Percentiles rank a stretch among this genome's conserved stretches.
phyloP scores from a whole-genome alignment of 2,329 filamentous ascomycete species.

The Fusarium sp. region DNA sequence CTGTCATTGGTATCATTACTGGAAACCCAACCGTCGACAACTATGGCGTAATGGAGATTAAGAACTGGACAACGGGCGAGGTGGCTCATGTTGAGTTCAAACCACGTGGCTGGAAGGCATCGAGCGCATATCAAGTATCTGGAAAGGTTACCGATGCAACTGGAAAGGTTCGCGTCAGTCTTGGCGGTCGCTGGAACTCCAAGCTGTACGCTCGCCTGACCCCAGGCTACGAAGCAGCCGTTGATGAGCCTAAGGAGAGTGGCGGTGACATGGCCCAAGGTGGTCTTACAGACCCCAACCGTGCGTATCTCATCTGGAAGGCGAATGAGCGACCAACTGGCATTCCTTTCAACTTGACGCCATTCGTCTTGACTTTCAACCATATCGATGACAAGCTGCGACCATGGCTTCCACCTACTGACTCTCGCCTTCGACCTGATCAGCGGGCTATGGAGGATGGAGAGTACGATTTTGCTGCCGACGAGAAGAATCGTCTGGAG shows the following conservation, averaged over 20 bases:
- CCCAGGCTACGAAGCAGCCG: slow-evolving; percentile 83
- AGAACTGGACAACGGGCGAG: slow-evolving; percentile 96
- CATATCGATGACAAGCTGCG: slow-evolving; percentile 85
- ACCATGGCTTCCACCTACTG: slow-evolving; percentile 86
- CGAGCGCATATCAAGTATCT: slow-evolving; percentile 86
- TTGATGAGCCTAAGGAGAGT: slow-evolving; percentile 65
- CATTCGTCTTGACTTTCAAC: slow-evolving; percentile 95
- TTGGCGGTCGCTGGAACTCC: slow-evolving; percentile 97
- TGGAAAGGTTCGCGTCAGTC: slow-evolving; percentile 85
- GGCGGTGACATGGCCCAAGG: slow-evolving; percentile 54
- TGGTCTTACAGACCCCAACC: slow-evolving; percentile 71
- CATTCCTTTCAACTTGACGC: slow-evolving; percentile 96
- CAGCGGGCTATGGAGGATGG: slow-evolving; percentile 99
- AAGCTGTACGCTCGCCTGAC: slow-evolving; percentile 95
- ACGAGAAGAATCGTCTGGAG: slow-evolving; percentile 94
- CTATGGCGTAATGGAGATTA: slow-evolving; percentile 96
- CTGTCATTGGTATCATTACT: slow-evolving; percentile 98
- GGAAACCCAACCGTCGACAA: slow-evolving; percentile 98
- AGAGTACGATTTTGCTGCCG: slow-evolving; percentile 92
- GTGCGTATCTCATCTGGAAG: slow-evolving; percentile 94
- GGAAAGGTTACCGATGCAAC: slow-evolving; percentile 85
- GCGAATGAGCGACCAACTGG: slow-evolving; percentile 81
- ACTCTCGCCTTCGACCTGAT: slow-evolving; percentile 91
- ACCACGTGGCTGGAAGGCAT: slow-evolving; percentile 93
- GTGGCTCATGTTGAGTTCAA: slow-evolving; percentile 93